Evolutionary conservation across 1,284 basidiomycete species (phyloP).

Genomic region (Irpex sp.): DNA sequence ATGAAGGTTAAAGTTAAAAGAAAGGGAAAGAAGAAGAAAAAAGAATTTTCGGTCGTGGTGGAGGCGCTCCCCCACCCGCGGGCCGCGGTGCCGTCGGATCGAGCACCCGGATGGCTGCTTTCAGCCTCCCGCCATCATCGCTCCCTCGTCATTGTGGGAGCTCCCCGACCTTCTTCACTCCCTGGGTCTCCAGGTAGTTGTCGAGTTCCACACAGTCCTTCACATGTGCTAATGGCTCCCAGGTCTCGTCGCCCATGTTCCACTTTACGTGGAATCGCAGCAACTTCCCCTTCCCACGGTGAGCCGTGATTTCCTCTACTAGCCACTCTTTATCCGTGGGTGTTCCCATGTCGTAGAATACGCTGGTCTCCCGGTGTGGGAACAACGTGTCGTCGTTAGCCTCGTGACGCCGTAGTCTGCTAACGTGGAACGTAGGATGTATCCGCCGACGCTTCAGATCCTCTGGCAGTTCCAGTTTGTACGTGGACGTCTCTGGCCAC

Average conservation of each 20-base stretch:
- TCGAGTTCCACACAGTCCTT: constrained; percentile 24
- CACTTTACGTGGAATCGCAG: constrained; percentile 31
- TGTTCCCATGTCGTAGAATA: constrained; percentile 26
- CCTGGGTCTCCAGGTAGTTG: constrained; percentile 20
- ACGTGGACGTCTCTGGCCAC: constrained; percentile 17
- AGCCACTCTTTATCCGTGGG: constrained; percentile 17
- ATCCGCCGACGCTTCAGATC: constrained; percentile 19
- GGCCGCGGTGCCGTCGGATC: too few relatives aligned
- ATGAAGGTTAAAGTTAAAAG: too few relatives aligned
- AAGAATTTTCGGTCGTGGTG: too few relatives aligned
- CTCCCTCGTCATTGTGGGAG: too few relatives aligned
- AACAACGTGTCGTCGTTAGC: constrained; percentile 24
- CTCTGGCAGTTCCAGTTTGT: constrained; percentile 25
- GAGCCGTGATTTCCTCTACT: constrained; percentile 26
- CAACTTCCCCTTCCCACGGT: constrained; percentile 25
- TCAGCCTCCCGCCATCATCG: too few relatives aligned
- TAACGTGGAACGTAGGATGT: constrained; percentile 27
- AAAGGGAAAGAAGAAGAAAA: too few relatives aligned
- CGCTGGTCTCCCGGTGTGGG: constrained; percentile 18
- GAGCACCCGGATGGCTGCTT: too few relatives aligned
- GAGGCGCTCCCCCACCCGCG: too few relatives aligned
- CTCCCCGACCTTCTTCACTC: not conserved
- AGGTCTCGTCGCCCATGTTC: constrained; percentile 28
- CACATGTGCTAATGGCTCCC: constrained; percentile 22
- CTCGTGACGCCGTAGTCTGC: constrained; percentile 19